A percentile compares a stretch with the other conserved stretches of the same genome.
phyloP scores from a whole-genome alignment of 2,329 filamentous ascomycete species.

The Pochonia chlamydosporia region DNA sequence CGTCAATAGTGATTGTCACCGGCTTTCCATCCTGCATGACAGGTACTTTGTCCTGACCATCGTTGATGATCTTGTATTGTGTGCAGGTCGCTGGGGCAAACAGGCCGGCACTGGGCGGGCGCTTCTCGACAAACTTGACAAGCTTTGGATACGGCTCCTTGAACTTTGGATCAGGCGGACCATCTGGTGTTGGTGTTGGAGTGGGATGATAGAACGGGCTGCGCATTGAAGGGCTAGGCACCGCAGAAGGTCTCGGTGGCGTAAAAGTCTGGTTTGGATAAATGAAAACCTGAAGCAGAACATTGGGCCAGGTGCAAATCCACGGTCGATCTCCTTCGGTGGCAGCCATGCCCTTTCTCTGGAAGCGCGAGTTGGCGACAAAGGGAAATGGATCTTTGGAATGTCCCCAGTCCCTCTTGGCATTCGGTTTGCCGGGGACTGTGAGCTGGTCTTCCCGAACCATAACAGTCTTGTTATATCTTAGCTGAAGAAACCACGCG shows the following conservation, averaged over 20 bases:
- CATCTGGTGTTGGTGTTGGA: conserved; percentile 2
- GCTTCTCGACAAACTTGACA: conserved; percentile 51
- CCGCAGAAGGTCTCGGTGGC: conserved; percentile 13
- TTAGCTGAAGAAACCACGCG: conserved; percentile 47
- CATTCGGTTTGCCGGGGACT: conserved; percentile 12
- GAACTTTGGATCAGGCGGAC: conserved; percentile 7
- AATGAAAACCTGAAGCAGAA: conserved; percentile 50
- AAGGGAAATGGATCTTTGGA: conserved; percentile 10
- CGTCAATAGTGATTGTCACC: conserved; percentile 38
- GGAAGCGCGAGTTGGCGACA: conserved; percentile 20
- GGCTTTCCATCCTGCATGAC: conserved; percentile 29
- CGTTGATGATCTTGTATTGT: conserved; percentile 39
- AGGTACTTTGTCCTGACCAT: conserved; percentile 30
- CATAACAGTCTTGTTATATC: conserved; percentile 53
- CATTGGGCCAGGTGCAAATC: conserved; percentile 54
- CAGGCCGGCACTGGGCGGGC: conserved; percentile 24
- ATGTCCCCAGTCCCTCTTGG: conserved; percentile 21
- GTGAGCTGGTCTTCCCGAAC: conserved; percentile 36
- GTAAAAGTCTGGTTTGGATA: conserved; percentile 49
- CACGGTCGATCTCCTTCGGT: conserved; percentile 47
- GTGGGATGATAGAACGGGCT: conserved; percentile 11
- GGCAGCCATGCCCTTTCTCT: conserved; percentile 20
- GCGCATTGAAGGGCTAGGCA: conserved; percentile 1
- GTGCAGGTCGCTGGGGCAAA: conserved; percentile 37
- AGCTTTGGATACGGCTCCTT: conserved; percentile 42